These are phyloP conservation scores for Phialocephala subalpina DNA, from an alignment of 2,329 filamentous ascomycete genomes.

Conservation along the genomic window DNA sequence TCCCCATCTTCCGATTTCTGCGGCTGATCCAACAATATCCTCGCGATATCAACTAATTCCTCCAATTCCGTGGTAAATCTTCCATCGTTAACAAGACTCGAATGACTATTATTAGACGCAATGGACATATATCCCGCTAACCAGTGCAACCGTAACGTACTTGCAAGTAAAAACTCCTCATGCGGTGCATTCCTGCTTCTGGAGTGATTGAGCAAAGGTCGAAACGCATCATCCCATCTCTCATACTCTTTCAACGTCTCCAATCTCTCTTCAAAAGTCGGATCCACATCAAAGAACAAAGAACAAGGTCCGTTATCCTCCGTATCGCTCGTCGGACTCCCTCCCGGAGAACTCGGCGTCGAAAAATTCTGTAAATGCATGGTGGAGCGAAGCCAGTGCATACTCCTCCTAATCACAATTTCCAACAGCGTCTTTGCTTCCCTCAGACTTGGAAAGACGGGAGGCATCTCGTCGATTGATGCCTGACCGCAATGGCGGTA, in stretches of 20 bases:
- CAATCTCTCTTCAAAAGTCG: slow-evolving; percentile 32
- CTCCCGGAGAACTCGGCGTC: slow-evolving; percentile 2
- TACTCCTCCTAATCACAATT: slow-evolving; percentile 34
- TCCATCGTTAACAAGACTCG: slow-evolving; percentile 26
- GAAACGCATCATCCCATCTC: slow-evolving; percentile 36
- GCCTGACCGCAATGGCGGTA: slow-evolving; percentile 29
- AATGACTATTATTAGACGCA: slow-evolving; percentile 29
- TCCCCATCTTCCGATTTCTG: slow-evolving; percentile 3
- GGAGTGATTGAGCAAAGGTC: slow-evolving; percentile 30
- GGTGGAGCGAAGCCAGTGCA: slow-evolving; percentile 38
- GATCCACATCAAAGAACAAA: slow-evolving; percentile 36
- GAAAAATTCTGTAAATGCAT: slow-evolving; percentile 36
- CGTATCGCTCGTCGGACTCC: slow-evolving; percentile 18
- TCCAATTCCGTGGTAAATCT: slow-evolving; percentile 25
- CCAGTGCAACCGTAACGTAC: slow-evolving; percentile 33
- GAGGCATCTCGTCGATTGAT: slow-evolving; percentile 35
- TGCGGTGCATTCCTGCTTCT: slow-evolving; percentile 22
- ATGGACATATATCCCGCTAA: slow-evolving; percentile 34
- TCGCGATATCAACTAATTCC: slow-evolving; percentile 30
- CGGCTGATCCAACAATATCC: slow-evolving; percentile 25
- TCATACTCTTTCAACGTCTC: slow-evolving; percentile 35
- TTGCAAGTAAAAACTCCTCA: slow-evolving; percentile 29
- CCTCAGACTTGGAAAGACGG: slow-evolving; percentile 26
- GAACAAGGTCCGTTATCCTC: slow-evolving; percentile 19
- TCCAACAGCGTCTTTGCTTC: slow-evolving; percentile 32